Base-by-base conservation (phyloP, 2,329 filamentous ascomycete species). In the Cladosporium sp. region DNA sequence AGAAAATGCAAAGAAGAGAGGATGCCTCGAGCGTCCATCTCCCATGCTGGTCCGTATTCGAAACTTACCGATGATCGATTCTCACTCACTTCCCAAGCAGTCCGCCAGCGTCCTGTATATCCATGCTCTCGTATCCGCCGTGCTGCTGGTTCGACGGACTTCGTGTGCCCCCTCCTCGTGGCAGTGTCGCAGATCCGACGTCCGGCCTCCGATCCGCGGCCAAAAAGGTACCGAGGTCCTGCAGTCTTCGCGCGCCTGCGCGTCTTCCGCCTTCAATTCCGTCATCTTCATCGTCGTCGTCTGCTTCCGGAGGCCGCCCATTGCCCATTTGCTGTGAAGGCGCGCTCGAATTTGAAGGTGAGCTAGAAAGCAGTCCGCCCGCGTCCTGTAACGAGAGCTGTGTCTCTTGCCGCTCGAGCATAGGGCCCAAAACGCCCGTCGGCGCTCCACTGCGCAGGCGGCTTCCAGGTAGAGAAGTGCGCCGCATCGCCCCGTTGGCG, bases 301-400 rank as follows among this genome's bases (percentile, higher is more conserved):
- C 38, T 31, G 37, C 22, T 19, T 43, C 40, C 14, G 43, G 49
- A 5, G 32, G 45, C 14, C 46, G 14, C 6, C 44, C 38, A 19
- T 18, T 31, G 49, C 43, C 35, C 22, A 33, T 42, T 43, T 45
- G 41, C 10, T 42, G 32, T 53, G 13, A 35, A 9, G 34, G 34
- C 9, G 32, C 28, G 9, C 31, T 18, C 19, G 14, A 13, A 14
- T 14, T 38, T 3, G 35, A 38, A 14, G 35, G 35, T 5, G 35
- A 38, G 35, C 4, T 38, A 2, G 40, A 28, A 28, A 65, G 50
- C 9, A 67, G 54, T 8, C 66, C 66, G 9, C 66, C 66, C 4
- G 61, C 60, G 50, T 68, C 66, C 53, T 68, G 66, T 5, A 68
- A 49, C 19, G 60, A 64, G 3, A 63, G 44, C 8, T 60, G 54